phyloP scores from a whole-genome alignment of 73 alveolate genomes.

The Paramecium sonneborni region DNA sequence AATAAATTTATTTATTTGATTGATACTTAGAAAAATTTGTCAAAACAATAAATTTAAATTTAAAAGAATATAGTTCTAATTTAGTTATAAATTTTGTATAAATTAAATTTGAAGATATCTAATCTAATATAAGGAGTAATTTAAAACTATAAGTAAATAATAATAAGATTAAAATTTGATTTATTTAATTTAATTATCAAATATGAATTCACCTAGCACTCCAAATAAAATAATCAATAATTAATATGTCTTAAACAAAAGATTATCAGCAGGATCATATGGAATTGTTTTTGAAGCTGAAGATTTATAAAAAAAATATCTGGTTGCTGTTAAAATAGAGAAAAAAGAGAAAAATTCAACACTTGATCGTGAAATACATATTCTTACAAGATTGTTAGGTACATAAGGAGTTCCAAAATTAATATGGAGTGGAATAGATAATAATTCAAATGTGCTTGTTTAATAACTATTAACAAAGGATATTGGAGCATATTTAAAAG shows the following conservation, averaged over 20 bases:
- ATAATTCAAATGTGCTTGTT: slow-evolving; percentile 35
- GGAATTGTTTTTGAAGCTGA: slow-evolving; percentile 88
- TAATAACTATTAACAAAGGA: slow-evolving; percentile 7
- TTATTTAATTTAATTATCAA: neutral
- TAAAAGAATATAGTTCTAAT: too few species aligned
- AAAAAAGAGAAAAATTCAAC: slow-evolving; percentile 59
- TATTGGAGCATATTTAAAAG: slow-evolving; percentile 62
- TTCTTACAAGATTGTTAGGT: slow-evolving; percentile 61
- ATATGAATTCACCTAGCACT: neutral
- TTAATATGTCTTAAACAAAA: slow-evolving; percentile 57
- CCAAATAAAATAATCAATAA: slow-evolving; percentile 42
- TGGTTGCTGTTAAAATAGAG: slow-evolving; percentile 61
- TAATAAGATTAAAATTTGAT: neutral
- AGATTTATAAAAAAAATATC: slow-evolving; percentile 19
- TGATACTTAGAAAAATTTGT: too few species aligned
- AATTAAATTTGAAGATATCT: too few species aligned
- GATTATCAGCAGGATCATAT: slow-evolving; percentile 89
- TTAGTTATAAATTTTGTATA: too few species aligned
- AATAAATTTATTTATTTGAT: too few species aligned
- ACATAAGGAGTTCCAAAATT: slow-evolving; percentile 53
- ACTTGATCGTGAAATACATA: slow-evolving; percentile 60
- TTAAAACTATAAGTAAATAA: neutral
- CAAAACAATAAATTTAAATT: too few species aligned
- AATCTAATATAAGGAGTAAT: neutral
- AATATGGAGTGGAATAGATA: slow-evolving; percentile 63